Evolutionary conservation across 2,329 filamentous ascomycete species (phyloP).

Genomic region (Neofusicoccum parvum): DNA sequence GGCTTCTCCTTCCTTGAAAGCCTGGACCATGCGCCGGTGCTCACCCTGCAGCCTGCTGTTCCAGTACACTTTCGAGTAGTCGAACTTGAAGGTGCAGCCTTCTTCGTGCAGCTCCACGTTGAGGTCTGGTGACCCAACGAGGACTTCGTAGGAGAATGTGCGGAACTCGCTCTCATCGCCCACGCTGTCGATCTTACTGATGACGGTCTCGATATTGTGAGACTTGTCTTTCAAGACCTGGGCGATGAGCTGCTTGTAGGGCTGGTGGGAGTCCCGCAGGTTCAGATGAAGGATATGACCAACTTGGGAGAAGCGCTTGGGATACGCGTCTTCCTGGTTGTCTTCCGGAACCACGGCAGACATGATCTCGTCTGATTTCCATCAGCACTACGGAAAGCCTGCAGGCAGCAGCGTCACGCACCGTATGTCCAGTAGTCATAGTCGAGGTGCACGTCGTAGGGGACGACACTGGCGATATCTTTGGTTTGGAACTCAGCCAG

Average conservation of each 20-base stretch:
- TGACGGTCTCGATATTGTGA: slow-evolving; percentile 82
- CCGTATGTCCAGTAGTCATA: slow-evolving; percentile 88
- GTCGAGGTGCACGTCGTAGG: slow-evolving; percentile 73
- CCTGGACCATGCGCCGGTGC: slow-evolving; percentile 73
- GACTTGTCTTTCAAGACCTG: slow-evolving; percentile 82
- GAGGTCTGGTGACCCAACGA: slow-evolving; percentile 79
- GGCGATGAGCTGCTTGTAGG: slow-evolving; percentile 84
- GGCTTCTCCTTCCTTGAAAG: slow-evolving; percentile 81
- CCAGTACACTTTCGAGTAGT: slow-evolving; percentile 98
- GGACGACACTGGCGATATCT: slow-evolving; percentile 70
- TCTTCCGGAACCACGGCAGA: slow-evolving; percentile 77
- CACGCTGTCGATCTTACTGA: slow-evolving; percentile 92
- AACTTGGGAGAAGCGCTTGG: slow-evolving; percentile 82
- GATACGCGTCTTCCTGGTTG: slow-evolving; percentile 76
- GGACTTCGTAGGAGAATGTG: slow-evolving; percentile 89
- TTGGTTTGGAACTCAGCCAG: slow-evolving; percentile 69
- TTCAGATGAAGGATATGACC: slow-evolving; percentile 93
- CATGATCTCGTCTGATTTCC: slow-evolving; percentile 74
- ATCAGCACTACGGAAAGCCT: not conserved
- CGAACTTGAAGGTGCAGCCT: slow-evolving; percentile 84
- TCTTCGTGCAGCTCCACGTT: slow-evolving; percentile 82
- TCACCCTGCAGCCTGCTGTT: slow-evolving; percentile 90
- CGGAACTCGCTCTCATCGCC: slow-evolving; percentile 83
- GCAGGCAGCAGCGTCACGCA: slow-evolving; percentile 42
- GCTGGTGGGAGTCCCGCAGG: slow-evolving; percentile 77